Conservation (phyloP, 2,329 filamentous ascomycete genomes). For the Boeremia lycopersici region DNA sequence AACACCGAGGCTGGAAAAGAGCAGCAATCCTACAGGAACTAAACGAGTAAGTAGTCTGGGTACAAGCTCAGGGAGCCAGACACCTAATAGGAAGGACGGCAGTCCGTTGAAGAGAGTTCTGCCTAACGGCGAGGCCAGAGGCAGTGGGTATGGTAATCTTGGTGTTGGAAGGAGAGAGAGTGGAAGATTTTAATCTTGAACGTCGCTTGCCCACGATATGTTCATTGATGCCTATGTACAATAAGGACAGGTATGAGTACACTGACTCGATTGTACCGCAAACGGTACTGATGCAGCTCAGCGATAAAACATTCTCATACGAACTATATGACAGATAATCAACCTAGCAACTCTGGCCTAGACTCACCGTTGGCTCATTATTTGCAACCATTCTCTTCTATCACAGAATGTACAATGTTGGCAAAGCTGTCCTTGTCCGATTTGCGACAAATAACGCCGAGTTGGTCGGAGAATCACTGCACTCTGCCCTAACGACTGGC, state of each 20-base stretch:
- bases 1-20: constrained; percentile 13
- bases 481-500: background rate
- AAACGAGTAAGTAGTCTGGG: constrained; percentile 27
- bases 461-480: background rate
- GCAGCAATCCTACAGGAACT: constrained; percentile 17
- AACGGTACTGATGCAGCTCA: background rate
- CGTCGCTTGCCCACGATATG: background rate
- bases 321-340: background rate
- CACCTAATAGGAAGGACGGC: constrained; percentile 43
- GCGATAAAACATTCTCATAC: background rate
- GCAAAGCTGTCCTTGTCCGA: too few relatives aligned
- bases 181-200: constrained; percentile 25
- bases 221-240: background rate
- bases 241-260: background rate
- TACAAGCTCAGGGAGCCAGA: constrained; percentile 4
- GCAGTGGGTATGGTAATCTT: constrained; percentile 31
- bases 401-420: too few relatives aligned
- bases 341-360: too few relatives aligned
- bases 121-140: constrained; percentile 32
- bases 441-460: too few relatives aligned
- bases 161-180: constrained; percentile 37
- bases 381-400: too few relatives aligned
- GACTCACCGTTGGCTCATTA: too few relatives aligned
- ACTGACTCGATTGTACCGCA: background rate
- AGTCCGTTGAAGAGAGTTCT: constrained; percentile 54